A percentile compares a stretch with the other conserved stretches of the same genome.
Conservation (phyloP, 2,329 filamentous ascomycete species). For the Claviceps spartinae region DNA sequence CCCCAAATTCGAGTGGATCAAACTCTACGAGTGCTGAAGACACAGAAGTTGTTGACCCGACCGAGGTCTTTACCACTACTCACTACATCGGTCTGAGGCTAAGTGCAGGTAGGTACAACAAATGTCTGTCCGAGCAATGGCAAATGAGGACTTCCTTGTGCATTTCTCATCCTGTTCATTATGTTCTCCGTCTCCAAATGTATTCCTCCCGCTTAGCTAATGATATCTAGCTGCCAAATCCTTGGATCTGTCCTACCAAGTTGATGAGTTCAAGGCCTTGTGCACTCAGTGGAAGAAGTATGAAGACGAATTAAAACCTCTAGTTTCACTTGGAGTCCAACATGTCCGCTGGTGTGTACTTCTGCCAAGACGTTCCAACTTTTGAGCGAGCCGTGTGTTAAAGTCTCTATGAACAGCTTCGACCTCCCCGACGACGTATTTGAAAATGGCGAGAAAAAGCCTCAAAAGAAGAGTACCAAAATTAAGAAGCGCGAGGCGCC, state of each 20-base stretch:
- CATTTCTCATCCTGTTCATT: neutral
- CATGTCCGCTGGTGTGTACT: slow-evolving; percentile 67
- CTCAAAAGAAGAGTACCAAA: slow-evolving; percentile 41
- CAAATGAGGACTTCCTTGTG: neutral
- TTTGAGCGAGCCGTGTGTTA: neutral
- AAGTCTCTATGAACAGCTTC: slow-evolving; percentile 41
- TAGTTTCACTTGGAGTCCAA: slow-evolving; percentile 57
- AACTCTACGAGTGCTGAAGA: slow-evolving; percentile 32
- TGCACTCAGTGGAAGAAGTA: slow-evolving; percentile 67
- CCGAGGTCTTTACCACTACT: slow-evolving; percentile 69
- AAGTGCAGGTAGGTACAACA: slow-evolving; percentile 47
- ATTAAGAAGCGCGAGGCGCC: slow-evolving; percentile 36
- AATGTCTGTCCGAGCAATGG: neutral
- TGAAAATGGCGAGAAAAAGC: slow-evolving; percentile 60
- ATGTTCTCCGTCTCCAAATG: neutral
- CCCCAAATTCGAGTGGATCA: neutral
- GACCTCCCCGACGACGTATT: slow-evolving; percentile 87
- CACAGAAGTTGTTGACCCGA: slow-evolving; percentile 13
- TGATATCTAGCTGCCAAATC: slow-evolving; percentile 45
- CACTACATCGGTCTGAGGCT: slow-evolving; percentile 88
- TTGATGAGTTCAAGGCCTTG: slow-evolving; percentile 73
- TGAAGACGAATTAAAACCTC: slow-evolving; percentile 51
- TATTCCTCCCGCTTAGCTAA: neutral
- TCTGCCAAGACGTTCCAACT: neutral
- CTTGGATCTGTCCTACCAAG: slow-evolving; percentile 67